Evolutionary conservation across 306 rosid species (phyloP), one percentile per base, ranked within the genome.

Genomic region (Dalbergia cultrata): DNA sequence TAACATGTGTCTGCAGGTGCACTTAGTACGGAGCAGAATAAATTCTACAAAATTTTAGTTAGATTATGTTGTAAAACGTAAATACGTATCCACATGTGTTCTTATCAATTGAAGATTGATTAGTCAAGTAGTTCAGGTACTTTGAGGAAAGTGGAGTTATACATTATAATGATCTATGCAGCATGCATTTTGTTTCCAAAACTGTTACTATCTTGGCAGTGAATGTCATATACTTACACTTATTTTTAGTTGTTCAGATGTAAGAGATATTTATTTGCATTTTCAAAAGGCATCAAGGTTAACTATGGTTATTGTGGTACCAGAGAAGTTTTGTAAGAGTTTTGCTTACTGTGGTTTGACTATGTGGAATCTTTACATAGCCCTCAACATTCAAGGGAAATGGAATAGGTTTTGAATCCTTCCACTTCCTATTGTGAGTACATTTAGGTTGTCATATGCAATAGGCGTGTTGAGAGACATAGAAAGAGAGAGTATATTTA

Each of bases 401-500:
- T 37, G 5, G 22, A 12, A 66, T 65, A 50, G 37, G 9, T 65
- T 13, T 52, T 13, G 3, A 19, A 50, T 8, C 21, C 26, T 54
- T 66, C 44, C 16, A 57, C 10, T 45, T 31, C 61, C 56, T 26
- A 33, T 70, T 19, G 21, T 9, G 57, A 11, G 73, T 41, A 22
- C 35, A 47, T 78, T 71, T 60, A 34, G 54, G 47, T 34, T 9
- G n/a, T 52, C 22, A 13, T 70, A 56, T 61, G 54, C 83, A 34
- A 2, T 50, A 62, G 12, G n/a, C n/a, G n/a, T n/a, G n/a, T n/a
- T n/a, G n/a, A n/a, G n/a, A n/a, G n/a, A n/a, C n/a, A n/a, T n/a
- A n/a, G n/a, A n/a, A n/a, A n/a, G n/a, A n/a, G n/a, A n/a, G n/a
- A n/a, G n/a, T n/a, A n/a, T n/a, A n/a, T n/a, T n/a, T n/a, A n/a